Evolutionary conservation across 176 grass and related monocot genomes (phyloP), one percentile per base, ranked within the genome.

Genomic region (Oryza meyeriana): DNA sequence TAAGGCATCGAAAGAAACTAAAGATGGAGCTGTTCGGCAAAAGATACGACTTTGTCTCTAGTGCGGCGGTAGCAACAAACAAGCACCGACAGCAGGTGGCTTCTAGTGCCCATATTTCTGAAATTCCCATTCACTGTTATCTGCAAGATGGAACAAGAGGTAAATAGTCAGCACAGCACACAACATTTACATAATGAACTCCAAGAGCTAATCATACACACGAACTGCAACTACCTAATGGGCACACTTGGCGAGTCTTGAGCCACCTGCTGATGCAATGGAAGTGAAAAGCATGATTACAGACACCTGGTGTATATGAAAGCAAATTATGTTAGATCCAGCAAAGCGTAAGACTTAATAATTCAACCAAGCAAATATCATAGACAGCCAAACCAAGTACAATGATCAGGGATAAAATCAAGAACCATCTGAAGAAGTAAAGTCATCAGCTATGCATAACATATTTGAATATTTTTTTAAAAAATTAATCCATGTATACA

Each of bases 71-170:
- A 18, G 59, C 83, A 57, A 35, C 35, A 42, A 85, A 31, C 73
- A 66, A 59, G 63, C 33, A 40, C 62, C 17, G 36, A 68, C 18
- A 76, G 48, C 29, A 1, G 27, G 58, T 72, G 39, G 31, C 18
- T 31, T 39, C 81, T 94, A 99, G 85, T 99, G 97, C 29, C 97
- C 97, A 71, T 99, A 99, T 84, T 99, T 99, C 91, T 99, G 97
- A 66, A 99, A 99, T 61, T 99, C 97, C 97, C 97, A 99, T 71
- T 99, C 97, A n/a, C 97, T 99, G 82, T 99, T 99, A 72, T 99
- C 97, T 99, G 91, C 13, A 78, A 58, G 71, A 70, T 50, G 9
- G 52, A 34, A 48, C 18, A 61, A 42, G n/a, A 52, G 29, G n/a
- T 31, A 9, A 25, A 10, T 28, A 30, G 40, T 85, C 59, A 76